A percentile compares a stretch with the other conserved stretches of the same genome.
Evolutionary conservation across 805 yeast genomes (phyloP).

Genomic region (Wickerhamomyces chaumierensis): DNA sequence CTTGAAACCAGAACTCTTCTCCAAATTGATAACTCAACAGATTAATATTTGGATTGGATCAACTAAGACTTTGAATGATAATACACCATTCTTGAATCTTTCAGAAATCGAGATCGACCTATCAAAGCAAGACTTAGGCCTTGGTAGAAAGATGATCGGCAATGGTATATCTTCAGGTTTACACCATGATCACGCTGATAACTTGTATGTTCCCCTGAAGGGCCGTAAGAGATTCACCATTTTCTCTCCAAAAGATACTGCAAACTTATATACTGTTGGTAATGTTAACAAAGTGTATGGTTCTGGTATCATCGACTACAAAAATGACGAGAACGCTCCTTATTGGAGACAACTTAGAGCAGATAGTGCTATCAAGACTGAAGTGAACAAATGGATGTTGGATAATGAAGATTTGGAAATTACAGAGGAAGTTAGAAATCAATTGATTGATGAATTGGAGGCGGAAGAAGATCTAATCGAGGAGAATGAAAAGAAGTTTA

Average conservation of each 20-base stretch:
- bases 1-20: conserved; percentile 29
- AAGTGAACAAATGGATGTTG: conserved; percentile 33
- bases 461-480: conserved; percentile 16
- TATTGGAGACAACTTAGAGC: conserved; percentile 50
- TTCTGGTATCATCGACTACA: conserved; percentile 63
- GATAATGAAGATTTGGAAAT: conserved; percentile 17
- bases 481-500: conserved; percentile 11
- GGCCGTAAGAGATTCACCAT: conserved; percentile 61
- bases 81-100: neutral
- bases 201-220: conserved; percentile 47
- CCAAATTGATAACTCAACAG: conserved; percentile 48
- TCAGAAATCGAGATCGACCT: conserved; percentile 11
- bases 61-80: conserved; percentile 6
- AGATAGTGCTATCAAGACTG: conserved; percentile 50
- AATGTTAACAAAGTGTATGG: conserved; percentile 35
- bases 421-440: conserved; percentile 10
- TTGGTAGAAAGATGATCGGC: conserved; percentile 48
- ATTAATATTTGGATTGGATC: conserved; percentile 67
- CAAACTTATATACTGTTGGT: conserved; percentile 53
- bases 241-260: conserved; percentile 52
- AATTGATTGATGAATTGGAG: conserved; percentile 17
- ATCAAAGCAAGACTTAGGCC: conserved; percentile 21
- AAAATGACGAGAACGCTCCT: conserved; percentile 40
- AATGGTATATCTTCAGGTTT: conserved; percentile 59
- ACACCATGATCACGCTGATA: conserved; percentile 77